Base-by-base conservation (phyloP, 495 filamentous ascomycete species). In the Bryoglossum gracile region DNA sequence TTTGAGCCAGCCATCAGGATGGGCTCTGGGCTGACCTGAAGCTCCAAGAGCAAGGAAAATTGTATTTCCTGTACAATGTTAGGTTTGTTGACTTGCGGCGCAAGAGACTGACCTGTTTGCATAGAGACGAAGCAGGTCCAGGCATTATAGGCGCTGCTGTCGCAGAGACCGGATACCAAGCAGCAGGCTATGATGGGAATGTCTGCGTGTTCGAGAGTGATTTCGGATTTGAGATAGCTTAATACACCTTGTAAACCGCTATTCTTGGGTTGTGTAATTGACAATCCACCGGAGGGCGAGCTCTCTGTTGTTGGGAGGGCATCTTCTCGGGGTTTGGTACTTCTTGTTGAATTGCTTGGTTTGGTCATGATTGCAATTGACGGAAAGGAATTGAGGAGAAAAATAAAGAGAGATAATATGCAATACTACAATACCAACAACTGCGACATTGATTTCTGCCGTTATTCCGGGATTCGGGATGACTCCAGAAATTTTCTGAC, bases 11-110 rank as follows among this genome's bases (percentile, higher is more conserved):
- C 76, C 76, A 62, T 72, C 75, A 14, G 77, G 75, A 53, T 76
- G 71, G 37, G 60, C 65, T 21, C 45, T 49, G 3, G 74, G 77
- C 41, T 75, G 65, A 35, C 66, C 61, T 17, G 80, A 74, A 30
- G 77, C 76, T 48, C 80, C 79, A 28, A 84, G 74, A 40, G 78
- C 78, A 37, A 83, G 69, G 72, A 84, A 81, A 59, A 84, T 75
- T 22, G 80, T 83, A 57, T 84, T 84, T 35, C 80, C 78, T 76
- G 47, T 48, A 38, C 4, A 33, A 18, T 39, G 24, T 57, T 43
- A 56, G 46, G 2, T 8, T 17, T 47, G 38, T 4, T 8, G 34
- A 16, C 14, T 37, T 16, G 33, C 11, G 13, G 22, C 40, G 28
- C 18, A 25, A n/a, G 14, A 21, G 18, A 38, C 42, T 5, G 54